Evolutionary conservation across 139 green algal species (phyloP), one percentile per base, ranked within the genome.

Genomic region (Tetradesmus obliquus): DNA sequence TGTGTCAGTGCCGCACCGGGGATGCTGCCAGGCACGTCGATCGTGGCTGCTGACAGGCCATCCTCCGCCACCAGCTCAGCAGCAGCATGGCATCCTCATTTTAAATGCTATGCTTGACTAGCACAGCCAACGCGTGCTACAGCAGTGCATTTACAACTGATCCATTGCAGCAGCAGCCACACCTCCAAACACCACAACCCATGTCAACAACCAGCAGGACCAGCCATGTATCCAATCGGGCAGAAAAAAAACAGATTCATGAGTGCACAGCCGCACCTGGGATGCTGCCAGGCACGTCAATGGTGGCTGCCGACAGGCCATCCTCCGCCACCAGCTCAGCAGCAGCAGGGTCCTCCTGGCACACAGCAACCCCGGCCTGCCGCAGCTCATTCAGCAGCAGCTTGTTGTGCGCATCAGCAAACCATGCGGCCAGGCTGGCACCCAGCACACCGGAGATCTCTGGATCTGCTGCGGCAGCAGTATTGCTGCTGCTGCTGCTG

Each of bases 351-450:
- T 82, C 62, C 12, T 82, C 62, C 45, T 81, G 66, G 3, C 32
- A 53, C 32, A 55, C 85, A 1, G 17, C 57, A 22, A 82, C 45
- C 15, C 69, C 90, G 8, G 89, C 88, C 13, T 84, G 58, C 51
- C 54, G 7, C 15, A 94, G 83, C 51, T 84, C 51, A 58, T 86
- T 87, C 17, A 94, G 83, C 74, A 94, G 82, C 81, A 87, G 72
- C n/a, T 58, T 82, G 66, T 91, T 94, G 76, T 55, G 20, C 5
- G 83, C 84, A 9, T 84, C 57, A 54, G 53, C 17, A 72, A 94
- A 92, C 88, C 88, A 94, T 0, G 55, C 60, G 2, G 8, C 58
- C 51, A 94, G 72, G 60, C 45, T 58, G 54, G 57, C 87, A 82
- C 87, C 87, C 22, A 91, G 8, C 19, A 55, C 20, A n/a, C 72